Conservation (phyloP, 1,284 basidiomycete genomes). For the Leccinum insolens region DNA sequence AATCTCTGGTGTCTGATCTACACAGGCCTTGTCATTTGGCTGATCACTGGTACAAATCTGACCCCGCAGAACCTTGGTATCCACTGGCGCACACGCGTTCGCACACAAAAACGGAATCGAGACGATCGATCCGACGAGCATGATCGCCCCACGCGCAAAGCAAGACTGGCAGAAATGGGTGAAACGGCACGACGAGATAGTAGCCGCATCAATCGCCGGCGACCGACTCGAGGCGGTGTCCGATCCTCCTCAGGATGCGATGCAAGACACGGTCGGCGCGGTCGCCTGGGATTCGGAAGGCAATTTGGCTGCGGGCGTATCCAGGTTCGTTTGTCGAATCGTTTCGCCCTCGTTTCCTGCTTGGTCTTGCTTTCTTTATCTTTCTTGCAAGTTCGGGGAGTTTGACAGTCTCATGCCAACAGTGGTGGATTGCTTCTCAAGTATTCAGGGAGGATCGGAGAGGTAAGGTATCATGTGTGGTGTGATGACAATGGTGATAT, state of each 20-base stretch:
- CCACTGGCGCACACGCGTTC: conserved; percentile 55
- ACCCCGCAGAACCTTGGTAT: conserved; percentile 46
- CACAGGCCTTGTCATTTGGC: neutral
- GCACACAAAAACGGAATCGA: conserved; percentile 36
- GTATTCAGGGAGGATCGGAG: conserved; percentile 67
- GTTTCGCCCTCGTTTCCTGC: neutral
- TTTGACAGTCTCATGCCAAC: neutral
- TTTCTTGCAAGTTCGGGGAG: neutral
- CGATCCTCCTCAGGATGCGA: conserved; percentile 26
- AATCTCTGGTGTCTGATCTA: neutral
- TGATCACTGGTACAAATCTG: neutral
- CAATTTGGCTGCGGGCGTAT: conserved; percentile 69
- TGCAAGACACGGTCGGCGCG: conserved; percentile 80
- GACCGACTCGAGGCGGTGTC: conserved; percentile 3
- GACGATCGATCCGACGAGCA: conserved; percentile 42
- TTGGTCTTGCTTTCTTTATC: neutral
- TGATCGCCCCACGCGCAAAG: conserved; percentile 52
- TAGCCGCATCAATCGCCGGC: neutral
- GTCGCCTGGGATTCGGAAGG: conserved; percentile 50
- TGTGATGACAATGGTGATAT: neutral
- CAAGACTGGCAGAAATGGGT: conserved; percentile 68
- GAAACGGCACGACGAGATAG: conserved; percentile 34
- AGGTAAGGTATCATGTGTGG: conserved; percentile 43
- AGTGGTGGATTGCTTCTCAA: conserved; percentile 79
- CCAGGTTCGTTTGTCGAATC: conserved; percentile 48